Evolutionary conservation across 1,284 basidiomycete species (phyloP), one percentile per base, ranked within the genome.

Genomic region (Thelephora terrestris): DNA sequence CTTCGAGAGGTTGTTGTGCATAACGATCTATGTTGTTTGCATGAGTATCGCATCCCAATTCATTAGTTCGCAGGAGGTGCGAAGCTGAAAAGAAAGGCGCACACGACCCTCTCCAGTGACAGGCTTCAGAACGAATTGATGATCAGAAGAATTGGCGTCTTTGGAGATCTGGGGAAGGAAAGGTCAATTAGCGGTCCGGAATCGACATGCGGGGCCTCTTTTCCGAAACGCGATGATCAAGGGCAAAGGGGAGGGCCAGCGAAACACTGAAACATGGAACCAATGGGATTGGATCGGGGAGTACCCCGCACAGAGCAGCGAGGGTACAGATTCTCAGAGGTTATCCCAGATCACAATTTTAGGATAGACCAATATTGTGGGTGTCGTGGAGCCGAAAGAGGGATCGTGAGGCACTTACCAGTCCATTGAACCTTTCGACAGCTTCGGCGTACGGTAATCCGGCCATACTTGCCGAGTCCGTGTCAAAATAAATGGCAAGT

Each of bases 71-170:
- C 36, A n/a, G 10, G 9, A 7, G 16, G 16, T 12, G 35, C 24
- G 39, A 43, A 52, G 23, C 47, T 40, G 40, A 23, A 34, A 35
- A 46, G 17, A 44, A 12, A 44, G 34, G 65, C 77, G 61, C 58
- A 89, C 85, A 56, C 90, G 78, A 29, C 95, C 96, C 69, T 97
- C 86, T 45, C 95, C 96, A 0, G 91, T 91, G 12, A 99, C 95
- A 18, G 96, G 96, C 63, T 90, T 94, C 36, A 99, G 75, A 52
- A 99, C 86, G 64, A 91, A 98, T 64, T 99, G 96, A 64, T 99
- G 97, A 23, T 76, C 68, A 6, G 70, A 74, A 50, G 64, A 68
- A 51, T 69, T 67, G 53, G 71, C 68, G 43, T 71, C 73, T 46
- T 76, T 73, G 1, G 85, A 75, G 52, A 93, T 91, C 87, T 91